Base-by-base conservation (phyloP, 2,329 filamentous ascomycete species). In the Colletotrichum sp. region DNA sequence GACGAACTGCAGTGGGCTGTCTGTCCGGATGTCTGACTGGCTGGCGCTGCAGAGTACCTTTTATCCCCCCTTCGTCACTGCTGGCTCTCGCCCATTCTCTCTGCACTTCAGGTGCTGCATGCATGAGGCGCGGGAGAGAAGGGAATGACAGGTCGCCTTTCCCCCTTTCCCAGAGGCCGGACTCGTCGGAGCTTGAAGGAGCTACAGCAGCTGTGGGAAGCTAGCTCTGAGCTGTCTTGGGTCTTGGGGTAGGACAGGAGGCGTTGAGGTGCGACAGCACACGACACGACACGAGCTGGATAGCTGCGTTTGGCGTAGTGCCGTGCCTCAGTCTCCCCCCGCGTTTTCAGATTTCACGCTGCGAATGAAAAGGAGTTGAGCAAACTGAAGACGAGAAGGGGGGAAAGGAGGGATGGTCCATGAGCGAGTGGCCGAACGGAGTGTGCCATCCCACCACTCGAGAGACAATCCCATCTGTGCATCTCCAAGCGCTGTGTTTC, bases 401-500 rank as follows among this genome's bases (percentile, higher is more conserved):
- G 49, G 36, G 44, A 59, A 24, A 63, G n/a, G 34, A 57, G 63
- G 65, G 60, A 72, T 71, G 21, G 59, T 8, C 72, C 60, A 66
- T 60, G 68, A 34, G 32, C n/a, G 49, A 34, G 24, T n/a, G 26
- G 12, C 24, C 28, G 44, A 49, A 71, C 28, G 62, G 52, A 32
- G 62, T 30, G 68, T 62, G 62, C 49, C 52, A 75, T 71, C 28
- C 64, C 59, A 70, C 66, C 28, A 55, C 24, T 32, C 18, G 57
- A 63, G 52, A 36, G 39, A 55, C 21, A 63, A 36, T 60, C 69
- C 44, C 64, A 64, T 76, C 73, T 76, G 70, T 69, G 73, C 73
- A 76, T 69, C 64, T 76, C 70, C 70, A 76, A 76, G 73, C 73
- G 70, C 57, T 59, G 44, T 36, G 73, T 76, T 76, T 76, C 73